Evolutionary conservation across 2,329 filamentous ascomycete species (phyloP), one percentile per base, ranked within the genome.

Genomic region (Paradendryphiella salina): DNA sequence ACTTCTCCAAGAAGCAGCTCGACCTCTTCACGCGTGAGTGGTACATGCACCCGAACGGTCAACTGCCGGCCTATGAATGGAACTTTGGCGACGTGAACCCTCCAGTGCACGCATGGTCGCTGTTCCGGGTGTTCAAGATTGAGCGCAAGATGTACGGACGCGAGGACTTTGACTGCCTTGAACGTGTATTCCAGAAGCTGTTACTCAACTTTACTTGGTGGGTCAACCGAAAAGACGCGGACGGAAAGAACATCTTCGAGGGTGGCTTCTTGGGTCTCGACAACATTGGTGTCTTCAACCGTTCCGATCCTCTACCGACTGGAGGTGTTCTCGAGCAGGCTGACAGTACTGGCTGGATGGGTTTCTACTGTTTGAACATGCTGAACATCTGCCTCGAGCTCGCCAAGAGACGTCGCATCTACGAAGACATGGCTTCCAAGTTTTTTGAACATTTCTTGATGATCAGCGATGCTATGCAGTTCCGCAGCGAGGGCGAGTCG

Each of bases 401-500:
- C 61, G 92, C 93, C 52, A 97, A 97, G 77, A 90, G 96, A 72
- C 87, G 94, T 37, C 87, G 92, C 33, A 96, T 87, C 50, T 97
- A 97, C 73, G 93, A 97, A 78, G 93, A 97, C 68, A 86, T 97
- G 77, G 92, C 93, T 1, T 95, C 91, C 42, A 97, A 97, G 75
- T 97, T 97, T 79, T 97, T 97, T 66, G 94, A 97, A 77, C 94
- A 97, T 69, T 97, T 97, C 76, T 89, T 97, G 68, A 86, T 96
- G 73, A 97, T 97, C 73, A 95, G 90, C 68, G 94, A 97, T 76
- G 94, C 93, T 50, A 96, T 97, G 93, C 81, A 87, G 81, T 75
- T 83, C 80, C 64, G 90, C 77, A 63, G 80, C 74, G 75, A 86
- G 75, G 77, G 86, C 77, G 69, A 84, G 61, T 89, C 94, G 65